Percentiles rank a stretch among this genome's conserved stretches.
phyloP scores from a whole-genome alignment of 371 early-diverging fungal genomes.

The Apophysomyces sp. region DNA sequence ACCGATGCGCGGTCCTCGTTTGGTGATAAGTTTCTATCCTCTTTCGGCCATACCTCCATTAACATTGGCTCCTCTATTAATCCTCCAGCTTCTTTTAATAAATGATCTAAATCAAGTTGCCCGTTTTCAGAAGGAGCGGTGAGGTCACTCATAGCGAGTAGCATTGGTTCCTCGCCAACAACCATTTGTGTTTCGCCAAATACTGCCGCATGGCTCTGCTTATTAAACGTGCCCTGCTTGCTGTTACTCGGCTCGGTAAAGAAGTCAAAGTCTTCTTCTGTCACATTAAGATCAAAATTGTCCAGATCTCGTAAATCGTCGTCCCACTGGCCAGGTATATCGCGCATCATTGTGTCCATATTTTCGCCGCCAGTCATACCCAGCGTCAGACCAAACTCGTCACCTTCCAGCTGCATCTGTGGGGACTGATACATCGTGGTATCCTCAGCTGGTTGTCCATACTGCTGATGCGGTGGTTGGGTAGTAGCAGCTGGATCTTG shows the following conservation, averaged over 20 bases:
- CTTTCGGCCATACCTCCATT: not conserved
- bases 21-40: not conserved
- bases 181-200: not conserved
- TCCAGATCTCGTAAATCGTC: conserved; percentile 41
- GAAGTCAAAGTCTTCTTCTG: conserved; percentile 51
- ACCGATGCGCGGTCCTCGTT: conserved; percentile 1
- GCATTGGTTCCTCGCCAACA: not conserved
- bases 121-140: not conserved
- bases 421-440: not conserved
- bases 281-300: conserved; percentile 43
- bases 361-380: conserved; percentile 11
- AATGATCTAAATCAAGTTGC: conserved; percentile 6
- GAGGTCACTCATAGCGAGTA: not conserved
- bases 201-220: too few species aligned
- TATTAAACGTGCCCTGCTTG: not conserved
- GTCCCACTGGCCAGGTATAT: conserved; percentile 32
- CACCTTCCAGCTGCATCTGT: not conserved
- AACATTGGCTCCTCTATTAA: conserved; percentile 3
- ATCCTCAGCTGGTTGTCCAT: not conserved
- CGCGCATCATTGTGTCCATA: conserved; percentile 25
- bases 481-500: conserved; percentile 53
- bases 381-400: not conserved
- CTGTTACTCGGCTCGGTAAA: conserved; percentile 11
- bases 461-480: conserved; percentile 28
- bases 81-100: conserved; percentile 4